Base-by-base conservation (phyloP, 805 yeast genomes). In the Saccharomycopsis synnaedendra region DNA sequence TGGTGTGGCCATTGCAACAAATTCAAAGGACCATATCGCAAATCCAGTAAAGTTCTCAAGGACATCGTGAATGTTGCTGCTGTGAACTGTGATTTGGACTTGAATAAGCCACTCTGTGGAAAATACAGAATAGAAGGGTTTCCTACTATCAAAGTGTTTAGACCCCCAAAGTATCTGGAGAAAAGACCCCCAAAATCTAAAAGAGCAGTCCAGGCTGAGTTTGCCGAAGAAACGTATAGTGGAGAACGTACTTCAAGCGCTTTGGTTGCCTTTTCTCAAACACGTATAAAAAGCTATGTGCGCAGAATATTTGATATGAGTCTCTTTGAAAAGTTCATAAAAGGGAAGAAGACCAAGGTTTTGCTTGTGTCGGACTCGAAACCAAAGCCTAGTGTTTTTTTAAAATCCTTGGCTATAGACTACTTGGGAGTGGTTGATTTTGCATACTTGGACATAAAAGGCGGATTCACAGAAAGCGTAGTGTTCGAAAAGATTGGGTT, bases 1-100 rank as follows among this genome's bases (percentile, higher is more conserved):
- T 89, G 97, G 97, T 90, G 98, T 68, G 96, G 97, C 4, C 87
- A 90, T 64, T 90, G 98, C 65, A 74, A 80, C 57, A 73, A 78
- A 49, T 67, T 90, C 44, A 75, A 78, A 50, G 80, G 83, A 3
- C 77, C 76, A 1, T 82, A 71, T 62, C 67, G 69, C 43, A 80
- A 80, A 58, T 76, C 81, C 9, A 94, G 85, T 5, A 75, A 74
- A 45, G 62, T 66, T 32, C 66, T 85, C 5, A 72, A 74, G 32
- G 76, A 75, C 5, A 64, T 75, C 44, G 74, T 75, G 5, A 76
- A 79, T 53, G 79, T 87, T 19, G 96, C 79, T 8, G 83, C 95
- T 41, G 85, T 93, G 8, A 82, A 90, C 62, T 93, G 98, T 66
- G 95, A 88, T 58, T 72, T 75, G 44, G 75, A 71, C 3, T 60